These are phyloP conservation scores for Stereum hirsutum DNA, from an alignment of 1,284 basidiomycete species.

Conservation along the genomic window DNA sequence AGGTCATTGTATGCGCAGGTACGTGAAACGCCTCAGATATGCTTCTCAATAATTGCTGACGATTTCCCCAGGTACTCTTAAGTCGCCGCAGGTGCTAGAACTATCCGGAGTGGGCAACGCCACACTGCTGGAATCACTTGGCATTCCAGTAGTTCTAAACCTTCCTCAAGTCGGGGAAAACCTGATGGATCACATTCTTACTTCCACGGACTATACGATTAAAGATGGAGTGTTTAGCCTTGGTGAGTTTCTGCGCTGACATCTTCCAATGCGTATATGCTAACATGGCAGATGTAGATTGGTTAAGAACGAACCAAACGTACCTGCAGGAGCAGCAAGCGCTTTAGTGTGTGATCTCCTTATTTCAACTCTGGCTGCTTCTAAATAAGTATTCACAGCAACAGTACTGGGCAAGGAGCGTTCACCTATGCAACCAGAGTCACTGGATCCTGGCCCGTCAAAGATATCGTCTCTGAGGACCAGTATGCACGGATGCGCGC, in stretches of 20 bases:
- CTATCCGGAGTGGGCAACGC: constrained; percentile 11
- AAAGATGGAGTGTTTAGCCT: constrained; percentile 10
- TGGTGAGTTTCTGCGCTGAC: neutral
- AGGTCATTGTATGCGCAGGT: constrained; percentile 4
- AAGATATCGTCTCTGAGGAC: neutral
- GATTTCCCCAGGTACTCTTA: constrained; percentile 6
- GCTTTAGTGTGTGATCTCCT: neutral
- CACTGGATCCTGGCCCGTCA: constrained; percentile 9
- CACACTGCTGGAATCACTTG: constrained; percentile 8
- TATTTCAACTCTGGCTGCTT: neutral
- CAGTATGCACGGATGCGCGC: neutral
- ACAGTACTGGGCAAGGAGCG: constrained; percentile 5
- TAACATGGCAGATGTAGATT: neutral
- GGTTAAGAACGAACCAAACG: neutral
- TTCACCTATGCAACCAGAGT: constrained; percentile 8
- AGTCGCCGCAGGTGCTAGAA: constrained; percentile 12
- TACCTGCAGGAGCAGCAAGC: neutral
- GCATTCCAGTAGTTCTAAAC: constrained; percentile 10
- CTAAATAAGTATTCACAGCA: neutral
- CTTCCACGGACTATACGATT: constrained; percentile 9
- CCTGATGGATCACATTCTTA: constrained; percentile 11
- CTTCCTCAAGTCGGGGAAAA: constrained; percentile 12
- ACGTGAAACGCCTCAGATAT: neutral
- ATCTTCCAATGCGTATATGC: neutral
- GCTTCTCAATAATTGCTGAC: neutral